These are phyloP conservation scores for Truncatella angustata DNA, from an alignment of 2,329 filamentous ascomycete species.

Conservation along the genomic window DNA sequence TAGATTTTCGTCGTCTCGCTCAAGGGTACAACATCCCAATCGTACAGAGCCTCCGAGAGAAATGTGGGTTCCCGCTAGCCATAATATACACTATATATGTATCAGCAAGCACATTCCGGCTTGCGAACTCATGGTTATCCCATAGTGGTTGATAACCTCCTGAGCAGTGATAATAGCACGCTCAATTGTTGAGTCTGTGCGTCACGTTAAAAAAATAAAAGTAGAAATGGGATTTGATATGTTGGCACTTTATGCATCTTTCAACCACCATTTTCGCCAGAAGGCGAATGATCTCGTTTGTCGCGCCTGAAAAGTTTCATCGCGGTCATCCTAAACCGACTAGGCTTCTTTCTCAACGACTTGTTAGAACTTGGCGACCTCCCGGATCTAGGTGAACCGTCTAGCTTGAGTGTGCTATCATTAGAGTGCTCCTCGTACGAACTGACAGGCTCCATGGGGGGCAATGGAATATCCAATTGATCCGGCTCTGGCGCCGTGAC, in stretches of 20 bases:
- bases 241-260: neutral
- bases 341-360: constrained; percentile 59
- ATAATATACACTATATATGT: constrained; percentile 9
- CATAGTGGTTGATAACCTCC: neutral
- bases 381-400: constrained; percentile 20
- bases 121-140: neutral
- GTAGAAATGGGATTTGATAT: too few species aligned
- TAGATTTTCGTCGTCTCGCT: neutral
- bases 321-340: constrained; percentile 62
- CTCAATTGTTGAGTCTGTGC: neutral
- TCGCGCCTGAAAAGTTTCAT: constrained; percentile 56
- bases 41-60: neutral
- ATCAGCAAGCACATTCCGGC: neutral
- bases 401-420: constrained; percentile 44
- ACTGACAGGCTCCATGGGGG: constrained; percentile 25
- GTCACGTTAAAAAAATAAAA: too few species aligned
- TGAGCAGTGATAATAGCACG: neutral
- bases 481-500: constrained; percentile 37
- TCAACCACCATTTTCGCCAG: constrained; percentile 13
- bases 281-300: constrained; percentile 40
- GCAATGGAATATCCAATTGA: constrained; percentile 24
- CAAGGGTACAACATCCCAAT: constrained; percentile 2
- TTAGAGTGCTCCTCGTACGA: constrained; percentile 37
- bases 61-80: neutral
- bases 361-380: constrained; percentile 23